Percentiles rank a stretch among this genome's conserved stretches.
Evolutionary conservation across 208 protist genomes (phyloP).

Genomic region (Acanthamoeba royreba): DNA sequence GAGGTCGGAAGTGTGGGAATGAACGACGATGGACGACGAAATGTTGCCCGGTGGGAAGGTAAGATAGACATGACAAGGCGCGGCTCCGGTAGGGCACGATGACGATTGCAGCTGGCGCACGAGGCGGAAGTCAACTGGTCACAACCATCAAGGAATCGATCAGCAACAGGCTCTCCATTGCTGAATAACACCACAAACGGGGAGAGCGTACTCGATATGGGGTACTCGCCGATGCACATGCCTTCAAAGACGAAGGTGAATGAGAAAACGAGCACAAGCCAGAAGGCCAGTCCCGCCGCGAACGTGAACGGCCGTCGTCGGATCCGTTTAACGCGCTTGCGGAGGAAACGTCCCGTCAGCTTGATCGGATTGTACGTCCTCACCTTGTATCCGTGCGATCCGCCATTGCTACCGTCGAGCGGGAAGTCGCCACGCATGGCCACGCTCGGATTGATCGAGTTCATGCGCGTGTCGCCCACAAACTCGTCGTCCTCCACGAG

Average conservation of each 20-base stretch:
- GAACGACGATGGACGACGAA: conserved; percentile 1
- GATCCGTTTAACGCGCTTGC: neutral
- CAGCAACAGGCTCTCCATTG: neutral
- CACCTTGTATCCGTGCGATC: neutral
- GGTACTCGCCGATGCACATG: conserved; percentile 30
- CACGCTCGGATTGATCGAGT: neutral
- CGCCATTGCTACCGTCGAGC: neutral
- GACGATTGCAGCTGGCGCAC: conserved; percentile 3
- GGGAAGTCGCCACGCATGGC: neutral
- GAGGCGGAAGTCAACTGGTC: neutral
- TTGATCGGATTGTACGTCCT: neutral
- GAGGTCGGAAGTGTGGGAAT: neutral
- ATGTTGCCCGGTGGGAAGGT: conserved; percentile 7
- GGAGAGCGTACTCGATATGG: neutral
- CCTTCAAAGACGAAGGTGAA: conserved; percentile 11
- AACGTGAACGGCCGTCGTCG: neutral
- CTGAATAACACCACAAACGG: neutral
- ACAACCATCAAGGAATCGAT: neutral
- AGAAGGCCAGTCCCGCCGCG: neutral
- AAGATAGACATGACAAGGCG: conserved; percentile 1
- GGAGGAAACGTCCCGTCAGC: neutral
- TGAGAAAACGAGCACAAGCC: neutral
- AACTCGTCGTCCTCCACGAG: neutral
- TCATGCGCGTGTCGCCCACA: neutral
- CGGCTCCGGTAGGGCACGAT: neutral